These are phyloP conservation scores for Pythium guiyangense DNA, from an alignment of 352 stramenopile species.

Conservation along the genomic window DNA sequence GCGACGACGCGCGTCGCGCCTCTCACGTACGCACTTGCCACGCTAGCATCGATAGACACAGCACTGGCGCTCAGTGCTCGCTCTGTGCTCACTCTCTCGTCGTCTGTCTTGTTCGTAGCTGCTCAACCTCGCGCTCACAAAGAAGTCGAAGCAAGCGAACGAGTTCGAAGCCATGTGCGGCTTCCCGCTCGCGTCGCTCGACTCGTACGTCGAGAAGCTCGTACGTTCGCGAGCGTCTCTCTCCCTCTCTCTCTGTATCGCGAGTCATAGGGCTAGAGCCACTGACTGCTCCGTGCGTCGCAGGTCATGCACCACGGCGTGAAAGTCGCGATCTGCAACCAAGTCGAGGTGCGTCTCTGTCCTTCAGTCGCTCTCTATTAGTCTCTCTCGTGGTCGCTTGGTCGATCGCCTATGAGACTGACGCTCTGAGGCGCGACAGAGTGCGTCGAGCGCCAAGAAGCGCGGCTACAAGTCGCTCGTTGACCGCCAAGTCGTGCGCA, in stretches of 20 bases:
- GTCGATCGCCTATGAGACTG: not conserved
- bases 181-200: slow-evolving; percentile 63
- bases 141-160: slow-evolving; percentile 52
- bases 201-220: slow-evolving; percentile 80
- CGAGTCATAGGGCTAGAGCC: not conserved
- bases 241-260: not conserved
- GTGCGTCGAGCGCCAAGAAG: slow-evolving; percentile 39
- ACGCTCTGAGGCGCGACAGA: slow-evolving; percentile 17
- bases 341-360: slow-evolving; percentile 46
- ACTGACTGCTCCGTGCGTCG: not conserved
- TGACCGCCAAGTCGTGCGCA: slow-evolving; percentile 70
- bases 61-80: not conserved
- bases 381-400: too few species aligned
- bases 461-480: slow-evolving; percentile 58
- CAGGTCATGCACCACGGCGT: slow-evolving; percentile 80
- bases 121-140: slow-evolving; percentile 64
- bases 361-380: not conserved
- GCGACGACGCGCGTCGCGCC: slow-evolving; percentile 60
- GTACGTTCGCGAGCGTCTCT: slow-evolving; percentile 17
- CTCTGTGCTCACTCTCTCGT: too few species aligned
- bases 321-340: slow-evolving; percentile 83
- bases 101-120: too few species aligned
- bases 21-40: slow-evolving; percentile 50
- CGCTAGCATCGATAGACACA: too few species aligned
- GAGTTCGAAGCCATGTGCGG: slow-evolving; percentile 73